A percentile compares a stretch with the other conserved stretches of the same genome.
Conservation (phyloP, 163 green algal species). For the Chlamydomonas reinhardtii region DNA sequence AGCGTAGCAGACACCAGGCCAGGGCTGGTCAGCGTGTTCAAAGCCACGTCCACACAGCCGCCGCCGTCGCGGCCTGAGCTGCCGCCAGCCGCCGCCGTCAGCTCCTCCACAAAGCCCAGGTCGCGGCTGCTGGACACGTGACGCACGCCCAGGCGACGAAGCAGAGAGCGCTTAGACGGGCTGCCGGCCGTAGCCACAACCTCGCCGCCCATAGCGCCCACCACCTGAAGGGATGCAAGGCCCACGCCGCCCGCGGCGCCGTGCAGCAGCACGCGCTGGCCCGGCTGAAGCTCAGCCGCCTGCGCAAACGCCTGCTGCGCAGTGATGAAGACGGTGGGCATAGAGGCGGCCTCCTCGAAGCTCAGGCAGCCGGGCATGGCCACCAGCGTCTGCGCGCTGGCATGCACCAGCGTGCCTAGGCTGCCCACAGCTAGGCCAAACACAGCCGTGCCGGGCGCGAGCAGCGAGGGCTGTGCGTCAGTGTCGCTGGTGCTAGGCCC, state of each 20-base stretch:
- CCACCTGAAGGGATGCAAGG: constrained; percentile 74
- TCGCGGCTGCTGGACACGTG: constrained; percentile 69
- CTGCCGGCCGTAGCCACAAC: constrained; percentile 79
- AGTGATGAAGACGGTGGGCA: constrained; percentile 84
- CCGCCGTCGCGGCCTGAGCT: neutral
- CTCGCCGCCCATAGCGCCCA: constrained; percentile 56
- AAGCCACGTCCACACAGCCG: constrained; percentile 67
- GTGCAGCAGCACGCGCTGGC: constrained; percentile 72
- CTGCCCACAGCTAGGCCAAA: constrained; percentile 87
- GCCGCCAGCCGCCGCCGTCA: constrained; percentile 36
- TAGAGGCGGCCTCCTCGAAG: constrained; percentile 75
- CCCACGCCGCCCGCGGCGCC: constrained; percentile 76
- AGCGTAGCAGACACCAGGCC: constrained; percentile 82
- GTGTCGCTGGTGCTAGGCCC: constrained; percentile 43
- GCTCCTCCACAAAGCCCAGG: constrained; percentile 69
- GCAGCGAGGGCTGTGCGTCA: constrained; percentile 2
- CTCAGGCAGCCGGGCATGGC: constrained; percentile 64
- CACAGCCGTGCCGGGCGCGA: constrained; percentile 65
- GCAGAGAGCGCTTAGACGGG: constrained; percentile 64
- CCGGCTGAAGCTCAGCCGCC: constrained; percentile 44
- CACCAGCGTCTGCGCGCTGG: constrained; percentile 65
- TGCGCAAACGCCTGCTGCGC: constrained; percentile 63
- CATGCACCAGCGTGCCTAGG: constrained; percentile 74
- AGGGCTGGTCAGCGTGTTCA: constrained; percentile 90
- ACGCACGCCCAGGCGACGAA: constrained; percentile 62